Base-by-base conservation (phyloP, 495 filamentous ascomycete species). In the Pyrenula aspistea region DNA sequence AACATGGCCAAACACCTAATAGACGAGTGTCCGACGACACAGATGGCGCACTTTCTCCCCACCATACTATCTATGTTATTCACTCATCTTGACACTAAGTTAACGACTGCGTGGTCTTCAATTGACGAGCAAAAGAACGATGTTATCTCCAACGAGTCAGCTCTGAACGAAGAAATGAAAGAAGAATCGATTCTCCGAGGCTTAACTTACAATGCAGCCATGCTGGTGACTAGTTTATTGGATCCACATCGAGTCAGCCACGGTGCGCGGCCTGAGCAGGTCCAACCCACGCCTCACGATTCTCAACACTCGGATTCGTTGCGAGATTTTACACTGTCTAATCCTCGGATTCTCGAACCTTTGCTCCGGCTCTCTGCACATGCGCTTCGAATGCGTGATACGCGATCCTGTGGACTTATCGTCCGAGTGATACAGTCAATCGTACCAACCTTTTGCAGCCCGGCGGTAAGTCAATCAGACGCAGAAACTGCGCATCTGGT, bases 81-180 rank as follows among this genome's bases (percentile, higher is more conserved):
- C 65, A 75, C 81, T 49, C 88, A 91, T 61, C 83, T 97, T 63
- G 89, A 96, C 65, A 71, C 72, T 12, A 96, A 96, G 67, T 86
- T 96, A 57, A 89, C 78, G 51, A 75, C 78, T 0, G 93, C 96
- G 64, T 99, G 93, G 93, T 77, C 80, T 47, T 62, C 70, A 8
- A 76, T 84, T 53, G 81, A 85, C 56, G 82, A 80, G 60, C 80
- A 86, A 22, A 80, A 80, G 58, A 74, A 82, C 24, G 82, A 81
- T 10, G 77, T 78, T 0, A 82, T 85, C 19, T 83, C 83, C 49
- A 82, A 79, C 15, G 31, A 42, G 31, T 42, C 31, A 51, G 77
- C 86, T 62, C 73, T 99, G 36, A 85, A 87, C 1, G 87, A 95
- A 60, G 94, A 99, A 73, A 99, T 99, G 93, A 95, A 95, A 70